These are phyloP conservation scores for Skeletonema marinoi DNA, from an alignment of 108 stramenopile genomes.

Conservation along the genomic window DNA sequence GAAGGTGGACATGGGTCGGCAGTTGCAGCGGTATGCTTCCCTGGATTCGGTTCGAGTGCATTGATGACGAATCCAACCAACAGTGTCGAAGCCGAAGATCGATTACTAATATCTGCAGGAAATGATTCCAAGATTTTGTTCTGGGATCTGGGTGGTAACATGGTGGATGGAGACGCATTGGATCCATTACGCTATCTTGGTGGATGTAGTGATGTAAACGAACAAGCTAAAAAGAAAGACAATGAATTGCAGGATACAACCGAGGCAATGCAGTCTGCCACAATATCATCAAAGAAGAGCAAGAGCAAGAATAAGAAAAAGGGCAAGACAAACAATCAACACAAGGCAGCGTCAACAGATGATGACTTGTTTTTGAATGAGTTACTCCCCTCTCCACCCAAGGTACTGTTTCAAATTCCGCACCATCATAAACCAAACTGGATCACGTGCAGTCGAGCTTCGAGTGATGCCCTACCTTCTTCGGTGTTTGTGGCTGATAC, in stretches of 20 bases:
- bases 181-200: conserved; percentile 41
- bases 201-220: conserved; percentile 5
- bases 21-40: conserved; percentile 75
- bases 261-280: not conserved
- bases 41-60: conserved; percentile 42
- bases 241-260: not conserved
- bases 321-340: not conserved
- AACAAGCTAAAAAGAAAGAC: not conserved
- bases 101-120: conserved; percentile 66
- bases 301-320: conserved; percentile 3
- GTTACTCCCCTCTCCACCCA: conserved; percentile 28
- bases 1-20: conserved; percentile 57
- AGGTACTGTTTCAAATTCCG: conserved; percentile 42
- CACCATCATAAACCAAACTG: conserved; percentile 70
- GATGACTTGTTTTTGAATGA: not conserved
- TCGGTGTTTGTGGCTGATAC: conserved; percentile 82
- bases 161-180: conserved; percentile 32
- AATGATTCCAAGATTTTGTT: conserved; percentile 70
- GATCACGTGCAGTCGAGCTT: conserved; percentile 36
- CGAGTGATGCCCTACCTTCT: conserved; percentile 24
- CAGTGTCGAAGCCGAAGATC: conserved; percentile 41
- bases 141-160: conserved; percentile 71
- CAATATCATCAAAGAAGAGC: not conserved
- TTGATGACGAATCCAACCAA: not conserved
- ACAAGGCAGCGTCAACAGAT: not conserved